Evolutionary conservation across 108 stramenopile genomes (phyloP).

Genomic region (Pseudonitzschia multistriata): DNA sequence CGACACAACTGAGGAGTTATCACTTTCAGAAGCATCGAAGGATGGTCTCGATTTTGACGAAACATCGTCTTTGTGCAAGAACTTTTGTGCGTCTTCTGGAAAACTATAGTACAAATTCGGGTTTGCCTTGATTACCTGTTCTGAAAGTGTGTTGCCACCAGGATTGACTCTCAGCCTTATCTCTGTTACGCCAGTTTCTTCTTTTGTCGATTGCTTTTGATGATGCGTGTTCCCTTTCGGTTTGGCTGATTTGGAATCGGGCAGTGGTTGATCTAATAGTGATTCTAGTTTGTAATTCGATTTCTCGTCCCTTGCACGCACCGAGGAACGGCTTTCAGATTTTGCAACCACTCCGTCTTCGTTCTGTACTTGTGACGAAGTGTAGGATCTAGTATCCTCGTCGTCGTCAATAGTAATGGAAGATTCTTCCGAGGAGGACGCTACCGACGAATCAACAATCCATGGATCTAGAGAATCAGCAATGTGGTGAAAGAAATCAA

Average conservation of each 20-base stretch:
- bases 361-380: neutral
- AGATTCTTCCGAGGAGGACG: neutral
- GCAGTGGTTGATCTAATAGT: slow-evolving; percentile 1
- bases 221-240: neutral
- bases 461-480: slow-evolving; percentile 10
- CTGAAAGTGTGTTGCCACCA: slow-evolving; percentile 7
- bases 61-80: neutral
- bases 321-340: neutral
- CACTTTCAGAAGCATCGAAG: neutral
- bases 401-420: neutral
- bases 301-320: neutral
- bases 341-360: neutral
- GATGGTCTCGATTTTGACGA: neutral
- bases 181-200: neutral
- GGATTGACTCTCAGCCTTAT: slow-evolving; percentile 5
- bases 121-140: neutral
- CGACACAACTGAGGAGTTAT: neutral
- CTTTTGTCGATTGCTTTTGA: neutral
- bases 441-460: neutral
- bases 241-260: neutral
- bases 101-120: too few species aligned
- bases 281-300: neutral
- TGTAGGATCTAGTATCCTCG: neutral
- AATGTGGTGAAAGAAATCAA: neutral
- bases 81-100: too few species aligned